These are phyloP conservation scores for Amyloporia xantha DNA, from an alignment of 768 basidiomycete species.

Conservation along the genomic window DNA sequence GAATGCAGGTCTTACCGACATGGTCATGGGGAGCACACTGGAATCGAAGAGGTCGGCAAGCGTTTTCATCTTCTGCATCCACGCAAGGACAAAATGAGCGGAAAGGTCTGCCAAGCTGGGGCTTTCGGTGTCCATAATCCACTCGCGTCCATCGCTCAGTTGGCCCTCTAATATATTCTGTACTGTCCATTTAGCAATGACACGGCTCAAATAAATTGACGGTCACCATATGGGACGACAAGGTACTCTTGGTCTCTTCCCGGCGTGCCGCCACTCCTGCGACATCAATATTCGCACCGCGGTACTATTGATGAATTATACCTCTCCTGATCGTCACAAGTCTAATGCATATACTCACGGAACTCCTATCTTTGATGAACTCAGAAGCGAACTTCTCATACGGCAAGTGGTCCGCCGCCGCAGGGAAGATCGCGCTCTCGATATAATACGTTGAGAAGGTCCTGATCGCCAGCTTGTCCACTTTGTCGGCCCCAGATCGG, in stretches of 20 bases:
- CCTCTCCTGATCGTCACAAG: neutral
- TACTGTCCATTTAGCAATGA: neutral
- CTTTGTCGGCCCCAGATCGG: slow-evolving; percentile 32
- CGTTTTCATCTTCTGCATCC: slow-evolving; percentile 27
- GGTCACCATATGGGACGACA: slow-evolving; percentile 41
- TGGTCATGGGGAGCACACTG: slow-evolving; percentile 31
- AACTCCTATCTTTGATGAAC: slow-evolving; percentile 44
- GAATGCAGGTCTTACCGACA: slow-evolving; percentile 29
- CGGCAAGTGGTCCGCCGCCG: slow-evolving; percentile 35
- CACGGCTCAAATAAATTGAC: neutral
- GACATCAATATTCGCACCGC: slow-evolving; percentile 32
- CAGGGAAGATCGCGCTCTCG: slow-evolving; percentile 37
- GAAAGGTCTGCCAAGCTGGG: slow-evolving; percentile 50
- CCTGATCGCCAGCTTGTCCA: slow-evolving; percentile 43
- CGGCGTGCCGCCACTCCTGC: slow-evolving; percentile 29
- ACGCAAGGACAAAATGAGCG: slow-evolving; percentile 41
- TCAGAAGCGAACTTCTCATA: slow-evolving; percentile 40
- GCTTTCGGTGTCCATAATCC: slow-evolving; percentile 48
- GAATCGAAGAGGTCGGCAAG: slow-evolving; percentile 35
- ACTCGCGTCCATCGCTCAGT: slow-evolving; percentile 46
- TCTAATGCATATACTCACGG: too few species aligned
- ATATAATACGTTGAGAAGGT: slow-evolving; percentile 41
- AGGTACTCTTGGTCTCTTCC: slow-evolving; percentile 28
- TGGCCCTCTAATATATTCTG: slow-evolving; percentile 36
- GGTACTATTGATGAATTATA: slow-evolving; percentile 9